phyloP scores from a whole-genome alignment of 2,329 filamentous ascomycete genomes.

The Colletotrichum sp. region DNA sequence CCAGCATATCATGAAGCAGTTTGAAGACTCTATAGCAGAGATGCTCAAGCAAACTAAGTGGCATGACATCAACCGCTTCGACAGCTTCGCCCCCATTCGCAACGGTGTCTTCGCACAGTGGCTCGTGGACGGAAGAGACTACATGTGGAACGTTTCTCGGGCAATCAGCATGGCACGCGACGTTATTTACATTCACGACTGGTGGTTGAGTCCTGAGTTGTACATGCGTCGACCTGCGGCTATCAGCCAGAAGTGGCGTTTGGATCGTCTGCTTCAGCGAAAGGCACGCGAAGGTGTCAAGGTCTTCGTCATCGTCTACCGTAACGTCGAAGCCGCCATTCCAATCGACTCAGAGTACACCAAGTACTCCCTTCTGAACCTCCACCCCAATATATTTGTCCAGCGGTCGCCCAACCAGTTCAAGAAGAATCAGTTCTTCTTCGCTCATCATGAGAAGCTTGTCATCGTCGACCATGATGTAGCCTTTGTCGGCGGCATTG shows the following conservation, averaged over 20 bases:
- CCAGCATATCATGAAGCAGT: slow-evolving; percentile 87
- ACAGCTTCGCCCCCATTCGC: slow-evolving; percentile 91
- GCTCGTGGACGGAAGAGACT: slow-evolving; percentile 95
- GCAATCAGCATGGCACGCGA: slow-evolving; percentile 97
- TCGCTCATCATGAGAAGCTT: slow-evolving; percentile 98
- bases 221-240: slow-evolving; percentile 93
- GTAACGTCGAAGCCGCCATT: slow-evolving; percentile 95
- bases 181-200: slow-evolving; percentile 98
- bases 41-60: slow-evolving; percentile 87
- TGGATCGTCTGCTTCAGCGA: slow-evolving; percentile 89
- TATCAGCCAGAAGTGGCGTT: slow-evolving; percentile 97
- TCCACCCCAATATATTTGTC: slow-evolving; percentile 96
- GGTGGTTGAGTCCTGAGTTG: slow-evolving; percentile 96
- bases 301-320: slow-evolving; percentile 96
- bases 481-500: slow-evolving; percentile 93
- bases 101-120: slow-evolving; percentile 90
- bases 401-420: slow-evolving; percentile 97
- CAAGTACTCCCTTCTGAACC: slow-evolving; percentile 92
- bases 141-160: slow-evolving; percentile 99
- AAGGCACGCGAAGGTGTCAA: slow-evolving; percentile 97
- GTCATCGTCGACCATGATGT: slow-evolving; percentile 95
- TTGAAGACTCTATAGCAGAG: slow-evolving; percentile 88
- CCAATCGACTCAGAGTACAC: slow-evolving; percentile 99
- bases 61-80: slow-evolving; percentile 84
- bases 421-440: slow-evolving; percentile 99